A percentile compares a stretch with the other conserved stretches of the same genome.
These are phyloP conservation scores for Avena insularis DNA, from an alignment of 176 grass and related monocot species.

Conservation along the genomic window DNA sequence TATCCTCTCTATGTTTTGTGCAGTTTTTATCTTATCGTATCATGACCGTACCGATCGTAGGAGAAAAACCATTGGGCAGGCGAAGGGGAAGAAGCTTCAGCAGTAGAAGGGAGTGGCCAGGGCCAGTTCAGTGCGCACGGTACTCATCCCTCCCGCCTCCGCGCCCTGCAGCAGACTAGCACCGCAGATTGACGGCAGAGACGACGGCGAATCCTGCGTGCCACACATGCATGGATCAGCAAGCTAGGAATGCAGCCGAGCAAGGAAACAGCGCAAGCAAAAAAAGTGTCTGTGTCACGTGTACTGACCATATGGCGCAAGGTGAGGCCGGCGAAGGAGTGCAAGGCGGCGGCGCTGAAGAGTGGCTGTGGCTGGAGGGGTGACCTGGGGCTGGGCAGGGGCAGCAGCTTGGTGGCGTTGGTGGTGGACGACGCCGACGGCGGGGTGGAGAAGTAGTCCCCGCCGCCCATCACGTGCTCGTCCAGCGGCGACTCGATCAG, in stretches of 20 bases:
- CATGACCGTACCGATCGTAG: not conserved
- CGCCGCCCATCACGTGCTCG: constrained; percentile 44
- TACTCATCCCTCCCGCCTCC: constrained; percentile 32
- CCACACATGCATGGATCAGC: constrained; percentile 24
- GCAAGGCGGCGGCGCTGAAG: not conserved
- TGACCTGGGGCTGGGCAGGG: constrained; percentile 67
- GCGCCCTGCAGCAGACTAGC: constrained; percentile 21
- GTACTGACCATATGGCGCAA: constrained; percentile 42
- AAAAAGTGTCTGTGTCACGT: not conserved
- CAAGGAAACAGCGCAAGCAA: not conserved
- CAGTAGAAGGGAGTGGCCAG: constrained; percentile 61
- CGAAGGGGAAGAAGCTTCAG: constrained; percentile 30
- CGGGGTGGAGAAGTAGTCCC: constrained; percentile 56
- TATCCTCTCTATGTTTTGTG: constrained; percentile 13
- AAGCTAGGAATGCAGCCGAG: too few species aligned
- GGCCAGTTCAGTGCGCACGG: constrained; percentile 68
- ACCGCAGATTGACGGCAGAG: not conserved
- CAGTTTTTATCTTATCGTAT: not conserved
- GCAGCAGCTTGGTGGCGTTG: constrained; percentile 53
- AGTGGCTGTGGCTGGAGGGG: constrained; percentile 44
- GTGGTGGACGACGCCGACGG: constrained; percentile 70
- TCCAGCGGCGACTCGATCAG: constrained; percentile 42
- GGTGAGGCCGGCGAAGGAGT: constrained; percentile 42
- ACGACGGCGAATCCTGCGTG: constrained; percentile 39
- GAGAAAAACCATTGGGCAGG: not conserved